A percentile compares a stretch with the other conserved stretches of the same genome.
These are phyloP conservation scores for Onygenales sp. DNA, from an alignment of 2,329 filamentous ascomycete species.

Conservation along the genomic window DNA sequence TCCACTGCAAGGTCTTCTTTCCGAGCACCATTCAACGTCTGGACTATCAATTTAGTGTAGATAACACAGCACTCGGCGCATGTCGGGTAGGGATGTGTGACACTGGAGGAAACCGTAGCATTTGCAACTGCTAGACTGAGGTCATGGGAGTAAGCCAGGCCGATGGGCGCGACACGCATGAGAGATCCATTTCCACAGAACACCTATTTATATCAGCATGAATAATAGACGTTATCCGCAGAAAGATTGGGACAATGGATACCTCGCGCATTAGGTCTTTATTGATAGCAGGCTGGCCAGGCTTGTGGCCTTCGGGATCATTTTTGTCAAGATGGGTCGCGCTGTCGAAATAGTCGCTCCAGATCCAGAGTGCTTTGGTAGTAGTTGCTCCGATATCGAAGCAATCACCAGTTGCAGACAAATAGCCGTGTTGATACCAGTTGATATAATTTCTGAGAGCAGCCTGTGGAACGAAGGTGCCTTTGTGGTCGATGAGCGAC, in stretches of 20 bases:
- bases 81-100: slow-evolving; percentile 30
- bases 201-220: slow-evolving; percentile 2
- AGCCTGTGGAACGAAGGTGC: slow-evolving; percentile 20
- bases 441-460: slow-evolving; percentile 28
- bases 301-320: slow-evolving; percentile 1
- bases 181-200: slow-evolving; percentile 33
- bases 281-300: slow-evolving; percentile 14
- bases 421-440: slow-evolving; percentile 28
- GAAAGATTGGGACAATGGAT: background rate
- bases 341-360: slow-evolving; percentile 14
- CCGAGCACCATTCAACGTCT: slow-evolving; percentile 18
- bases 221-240: background rate
- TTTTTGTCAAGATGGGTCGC: background rate
- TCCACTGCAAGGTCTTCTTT: slow-evolving; percentile 18
- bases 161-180: slow-evolving; percentile 33
- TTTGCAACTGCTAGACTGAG: slow-evolving; percentile 15
- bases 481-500: slow-evolving; percentile 25
- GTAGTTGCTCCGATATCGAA: slow-evolving; percentile 34
- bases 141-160: slow-evolving; percentile 21
- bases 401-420: slow-evolving; percentile 24
- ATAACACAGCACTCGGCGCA: slow-evolving; percentile 32
- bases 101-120: slow-evolving; percentile 18
- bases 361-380: slow-evolving; percentile 20
- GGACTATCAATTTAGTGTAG: slow-evolving; percentile 25
- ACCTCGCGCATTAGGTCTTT: slow-evolving; percentile 11